phyloP scores from a whole-genome alignment of 805 yeast genomes.

The Sugiyamaella americana region DNA sequence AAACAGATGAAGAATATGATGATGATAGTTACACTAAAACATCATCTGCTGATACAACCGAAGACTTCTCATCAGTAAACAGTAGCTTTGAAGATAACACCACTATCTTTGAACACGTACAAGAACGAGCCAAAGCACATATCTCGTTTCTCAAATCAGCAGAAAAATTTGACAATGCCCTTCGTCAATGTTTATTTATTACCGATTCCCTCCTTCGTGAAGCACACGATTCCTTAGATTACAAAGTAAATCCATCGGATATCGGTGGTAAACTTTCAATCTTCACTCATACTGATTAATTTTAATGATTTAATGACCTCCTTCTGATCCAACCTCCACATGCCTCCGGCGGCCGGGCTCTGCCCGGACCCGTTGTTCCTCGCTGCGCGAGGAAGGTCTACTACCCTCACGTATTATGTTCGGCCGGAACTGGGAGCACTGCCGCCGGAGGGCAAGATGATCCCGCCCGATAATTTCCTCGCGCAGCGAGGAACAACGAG shows the following conservation, averaged over 20 bases:
- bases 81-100: neutral
- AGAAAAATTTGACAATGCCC: conserved; percentile 9
- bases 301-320: too few species aligned
- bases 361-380: too few species aligned
- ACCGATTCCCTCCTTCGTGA: conserved; percentile 16
- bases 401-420: too few species aligned
- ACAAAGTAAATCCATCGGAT: conserved; percentile 11
- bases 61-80: neutral
- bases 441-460: too few species aligned
- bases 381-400: too few species aligned
- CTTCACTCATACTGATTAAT: too few species aligned
- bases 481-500: too few species aligned
- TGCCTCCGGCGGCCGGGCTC: too few species aligned
- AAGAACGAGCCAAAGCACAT: conserved; percentile 14
- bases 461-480: too few species aligned
- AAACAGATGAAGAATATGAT: neutral
- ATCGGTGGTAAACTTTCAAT: neutral
- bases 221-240: conserved; percentile 12
- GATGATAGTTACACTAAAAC: conserved; percentile 1
- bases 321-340: too few species aligned
- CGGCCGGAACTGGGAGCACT: too few species aligned
- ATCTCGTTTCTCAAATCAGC: conserved; percentile 12
- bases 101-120: neutral
- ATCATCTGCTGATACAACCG: neutral
- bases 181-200: conserved; percentile 17